Percentiles rank a stretch among this genome's conserved stretches.
Evolutionary conservation across 495 filamentous ascomycete genomes (phyloP).

Genomic region (Penicillium silybi): DNA sequence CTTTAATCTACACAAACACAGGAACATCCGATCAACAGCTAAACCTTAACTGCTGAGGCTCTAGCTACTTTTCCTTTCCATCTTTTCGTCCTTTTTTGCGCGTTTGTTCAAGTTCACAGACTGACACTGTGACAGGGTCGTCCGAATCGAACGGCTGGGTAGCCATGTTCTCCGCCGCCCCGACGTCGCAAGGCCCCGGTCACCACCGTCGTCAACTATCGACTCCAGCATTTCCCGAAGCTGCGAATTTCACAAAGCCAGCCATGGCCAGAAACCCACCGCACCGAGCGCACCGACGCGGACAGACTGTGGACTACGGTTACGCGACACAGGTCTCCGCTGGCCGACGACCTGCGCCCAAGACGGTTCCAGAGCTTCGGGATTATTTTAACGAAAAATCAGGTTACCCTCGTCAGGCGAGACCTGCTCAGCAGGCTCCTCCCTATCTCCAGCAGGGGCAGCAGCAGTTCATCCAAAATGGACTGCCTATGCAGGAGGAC

Average conservation of each 20-base stretch:
- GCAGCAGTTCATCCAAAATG: conserved; percentile 5
- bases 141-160: conserved; percentile 21
- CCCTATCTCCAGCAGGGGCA: conserved; percentile 12
- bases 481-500: conserved; percentile 4
- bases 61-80: conserved; percentile 21
- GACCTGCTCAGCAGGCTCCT: conserved; percentile 15
- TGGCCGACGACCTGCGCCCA: conserved; percentile 19
- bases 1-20: neutral
- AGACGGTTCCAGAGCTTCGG: conserved; percentile 28
- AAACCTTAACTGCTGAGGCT: conserved; percentile 12
- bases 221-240: conserved; percentile 71
- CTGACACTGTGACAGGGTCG: conserved; percentile 38
- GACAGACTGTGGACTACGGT: conserved; percentile 73
- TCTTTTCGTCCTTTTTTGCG: conserved; percentile 17
- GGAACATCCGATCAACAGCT: conserved; percentile 1
- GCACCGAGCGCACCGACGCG: conserved; percentile 59
- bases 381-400: conserved; percentile 34
- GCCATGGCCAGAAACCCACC: conserved; percentile 14
- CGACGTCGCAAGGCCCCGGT: conserved; percentile 24
- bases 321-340: conserved; percentile 40
- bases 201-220: conserved; percentile 87
- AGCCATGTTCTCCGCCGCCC: conserved; percentile 24
- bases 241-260: conserved; percentile 24
- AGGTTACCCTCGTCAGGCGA: conserved; percentile 15
- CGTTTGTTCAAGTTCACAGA: conserved; percentile 31